Evolutionary conservation across 1,139 yeast species (phyloP), one percentile per base, ranked within the genome.

Genomic region (Protomyces arabidopsidicola): DNA sequence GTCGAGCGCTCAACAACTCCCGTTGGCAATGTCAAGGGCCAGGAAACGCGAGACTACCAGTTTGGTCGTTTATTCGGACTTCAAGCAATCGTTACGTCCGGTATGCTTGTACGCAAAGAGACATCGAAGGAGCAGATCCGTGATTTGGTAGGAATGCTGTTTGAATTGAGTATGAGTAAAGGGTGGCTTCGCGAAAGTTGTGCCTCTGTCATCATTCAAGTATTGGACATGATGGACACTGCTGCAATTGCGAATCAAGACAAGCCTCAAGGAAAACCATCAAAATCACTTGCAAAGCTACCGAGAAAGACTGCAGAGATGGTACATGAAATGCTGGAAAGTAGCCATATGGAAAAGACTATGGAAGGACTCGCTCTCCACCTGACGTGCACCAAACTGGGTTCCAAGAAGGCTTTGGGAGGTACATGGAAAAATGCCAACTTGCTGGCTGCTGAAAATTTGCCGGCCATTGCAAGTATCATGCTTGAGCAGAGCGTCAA

Each of bases 131-230:
- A 71, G 0, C 77, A 75, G 0, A 78, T 67, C 66, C 70, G 71
- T 34, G 68, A 70, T 14, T 82, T 84, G 67, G 76, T 82, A 34
- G 76, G 78, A 5, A 73, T 77, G 42, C 72, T 88, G 50, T 74
- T 88, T n/a, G 83, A 81, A 27, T 77, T 91, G 65, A 82, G 95
- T 0, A 73, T 78, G 34, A 70, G 77, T 38, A 91, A 91, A 73
- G 82, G 90, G 2, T 91, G 98, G 98, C 81, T 91, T 55, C 78
- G 96, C 66, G 97, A 91, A 75, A 84, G 95, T 3, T 81, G 90
- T 53, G 79, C 88, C 68, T 88, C 81, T 71, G 86, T 95, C 1
- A 77, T 91, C 59, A 83, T 82, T 69, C 85, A 83, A 63, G 79
- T 87, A 10, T 67, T 83, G 6, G 70, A 72, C 31, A 71, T 74